These are phyloP conservation scores for Anisodus acutangulus DNA, from an alignment of 257 asterid species.

Conservation along the genomic window DNA sequence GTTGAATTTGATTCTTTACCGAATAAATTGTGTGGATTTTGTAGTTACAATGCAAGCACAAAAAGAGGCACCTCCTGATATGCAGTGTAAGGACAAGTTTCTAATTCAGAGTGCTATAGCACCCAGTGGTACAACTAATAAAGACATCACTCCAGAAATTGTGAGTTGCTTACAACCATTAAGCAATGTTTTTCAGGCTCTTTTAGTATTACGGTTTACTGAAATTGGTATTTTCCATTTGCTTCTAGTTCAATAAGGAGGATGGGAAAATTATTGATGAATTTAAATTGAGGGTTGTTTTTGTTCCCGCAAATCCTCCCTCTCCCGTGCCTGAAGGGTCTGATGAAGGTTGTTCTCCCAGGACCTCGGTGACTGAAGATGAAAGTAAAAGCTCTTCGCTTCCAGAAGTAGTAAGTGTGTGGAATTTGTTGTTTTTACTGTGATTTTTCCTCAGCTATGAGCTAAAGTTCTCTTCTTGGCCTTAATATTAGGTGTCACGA, in stretches of 20 bases:
- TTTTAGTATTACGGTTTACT: constrained; percentile 2
- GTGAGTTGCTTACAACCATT: constrained; percentile 48
- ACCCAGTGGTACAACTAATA: constrained; percentile 58
- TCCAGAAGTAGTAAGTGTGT: constrained; percentile 61
- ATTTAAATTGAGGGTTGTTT: constrained; percentile 75
- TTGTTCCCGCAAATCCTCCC: constrained; percentile 85
- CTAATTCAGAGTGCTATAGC: constrained; percentile 79
- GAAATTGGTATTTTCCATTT: constrained; percentile 12
- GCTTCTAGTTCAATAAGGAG: constrained; percentile 61
- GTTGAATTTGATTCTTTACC: neutral
- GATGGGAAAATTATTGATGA: constrained; percentile 71
- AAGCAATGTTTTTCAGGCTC: neutral
- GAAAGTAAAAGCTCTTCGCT: constrained; percentile 52
- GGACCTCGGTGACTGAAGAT: constrained; percentile 63
- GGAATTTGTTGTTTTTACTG: constrained; percentile 7
- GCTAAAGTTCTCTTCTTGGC: constrained; percentile 24
- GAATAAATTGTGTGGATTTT: constrained; percentile 32
- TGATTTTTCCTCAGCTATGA: constrained; percentile 23
- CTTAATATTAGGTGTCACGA: constrained; percentile 51
- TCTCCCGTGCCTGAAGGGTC: constrained; percentile 95
- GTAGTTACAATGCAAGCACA: constrained; percentile 86
- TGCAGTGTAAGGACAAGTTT: constrained; percentile 91
- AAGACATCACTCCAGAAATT: constrained; percentile 68
- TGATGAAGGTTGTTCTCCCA: constrained; percentile 81
- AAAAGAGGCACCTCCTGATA: constrained; percentile 75